Evolutionary conservation across 2,329 filamentous ascomycete species (phyloP).

Genomic region (Hortaea werneckii): DNA sequence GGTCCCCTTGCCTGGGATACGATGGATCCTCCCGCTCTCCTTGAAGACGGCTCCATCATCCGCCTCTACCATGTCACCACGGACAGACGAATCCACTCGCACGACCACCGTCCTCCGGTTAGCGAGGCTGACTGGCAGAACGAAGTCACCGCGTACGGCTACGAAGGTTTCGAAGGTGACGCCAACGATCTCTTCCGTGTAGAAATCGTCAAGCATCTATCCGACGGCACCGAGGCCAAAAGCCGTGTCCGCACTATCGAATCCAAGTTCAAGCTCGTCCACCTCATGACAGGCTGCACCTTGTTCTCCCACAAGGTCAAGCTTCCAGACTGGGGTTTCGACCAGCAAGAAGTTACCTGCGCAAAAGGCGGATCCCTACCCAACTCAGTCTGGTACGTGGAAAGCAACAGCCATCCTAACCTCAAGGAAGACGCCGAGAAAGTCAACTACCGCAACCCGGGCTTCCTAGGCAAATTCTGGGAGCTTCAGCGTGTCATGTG

Average conservation of each 20-base stretch:
- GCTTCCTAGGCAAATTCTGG: constrained; percentile 96
- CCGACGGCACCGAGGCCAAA: constrained; percentile 67
- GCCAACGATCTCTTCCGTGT: constrained; percentile 93
- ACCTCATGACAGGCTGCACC: constrained; percentile 92
- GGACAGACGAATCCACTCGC: constrained; percentile 84
- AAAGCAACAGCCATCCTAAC: constrained; percentile 75
- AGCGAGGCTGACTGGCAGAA: constrained; percentile 60
- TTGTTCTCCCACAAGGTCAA: constrained; percentile 99
- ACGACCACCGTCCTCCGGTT: constrained; percentile 80
- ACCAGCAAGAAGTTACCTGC: constrained; percentile 98
- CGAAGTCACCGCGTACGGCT: constrained; percentile 74
- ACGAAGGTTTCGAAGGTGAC: constrained; percentile 91
- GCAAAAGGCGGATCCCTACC: constrained; percentile 82
- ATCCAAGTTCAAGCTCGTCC: constrained; percentile 89
- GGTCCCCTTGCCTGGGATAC: constrained; percentile 79
- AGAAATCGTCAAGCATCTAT: constrained; percentile 87
- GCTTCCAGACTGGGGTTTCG: constrained; percentile 92
- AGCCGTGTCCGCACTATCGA: constrained; percentile 84
- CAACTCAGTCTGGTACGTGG: constrained; percentile 96
- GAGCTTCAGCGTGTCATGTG: constrained; percentile 98
- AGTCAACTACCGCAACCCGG: constrained; percentile 89
- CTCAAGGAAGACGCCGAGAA: constrained; percentile 68
- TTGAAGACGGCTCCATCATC: constrained; percentile 72
- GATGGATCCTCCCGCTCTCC: constrained; percentile 44
- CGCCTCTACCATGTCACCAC: constrained; percentile 77